Base-by-base conservation (phyloP, 345 rosid genomes). In the Turnera subulata region DNA sequence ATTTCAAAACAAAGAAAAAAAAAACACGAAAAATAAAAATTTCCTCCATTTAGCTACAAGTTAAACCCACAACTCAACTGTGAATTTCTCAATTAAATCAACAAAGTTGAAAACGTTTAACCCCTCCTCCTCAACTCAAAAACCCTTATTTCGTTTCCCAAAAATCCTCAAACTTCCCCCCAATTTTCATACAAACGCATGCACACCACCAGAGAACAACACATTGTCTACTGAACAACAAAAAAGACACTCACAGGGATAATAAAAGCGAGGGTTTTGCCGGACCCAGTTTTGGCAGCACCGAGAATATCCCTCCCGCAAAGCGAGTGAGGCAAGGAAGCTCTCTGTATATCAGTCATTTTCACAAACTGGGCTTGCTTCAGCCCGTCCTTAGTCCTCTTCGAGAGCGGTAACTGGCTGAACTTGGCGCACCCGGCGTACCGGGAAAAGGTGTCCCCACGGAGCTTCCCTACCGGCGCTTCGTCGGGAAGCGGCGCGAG, bases 231-330 rank as follows among this genome's bases (percentile, higher is more conserved):
- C n/a, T n/a, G n/a, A n/a, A n/a, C n/a, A n/a, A n/a, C n/a, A 11
- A 52, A 52, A 49, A 32, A 22, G 5, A 67, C 33, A 73, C 93
- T 79, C 50, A 89, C 99, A 39, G 97, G 96, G 26, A 93, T 79
- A 46, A 86, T 74, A 73, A 93, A 93, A 57, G 97, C 97, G 2
- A 93, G 77, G 1, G 99, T 89, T 76, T 93, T 89, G 21, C 96
- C 99, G 0, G 99, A 92, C 32, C 99, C 97, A 35, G 97, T 92
- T 74, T 86, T 83, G 0, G 99, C 99, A 0, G 99, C 99, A 14
- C 99, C 99, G 14, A 93, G 83, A 50, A 87, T 73, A 74, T 93
- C 97, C 53, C 94, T 78, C 12, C 94, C 93, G 44, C 95, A 89
- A 56, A 92, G 78, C 14, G 95, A 71, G 49, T 92, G 97, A 12